These are phyloP conservation scores for Colletotrichum karsti DNA, from an alignment of 2,329 filamentous ascomycete species.

Conservation along the genomic window DNA sequence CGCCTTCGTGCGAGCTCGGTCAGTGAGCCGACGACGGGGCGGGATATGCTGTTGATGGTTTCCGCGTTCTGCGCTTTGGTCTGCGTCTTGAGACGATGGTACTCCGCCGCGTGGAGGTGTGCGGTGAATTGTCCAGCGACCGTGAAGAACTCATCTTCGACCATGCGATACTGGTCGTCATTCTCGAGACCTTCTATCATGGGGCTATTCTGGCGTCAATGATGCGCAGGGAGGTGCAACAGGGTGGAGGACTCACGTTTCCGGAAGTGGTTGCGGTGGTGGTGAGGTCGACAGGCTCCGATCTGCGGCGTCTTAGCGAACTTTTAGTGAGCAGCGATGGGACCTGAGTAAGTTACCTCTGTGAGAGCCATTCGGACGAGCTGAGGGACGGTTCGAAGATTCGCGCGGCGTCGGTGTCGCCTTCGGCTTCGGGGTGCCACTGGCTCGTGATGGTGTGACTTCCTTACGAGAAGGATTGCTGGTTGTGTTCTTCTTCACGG, in stretches of 20 bases:
- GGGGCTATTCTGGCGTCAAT: constrained; percentile 47
- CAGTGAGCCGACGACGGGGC: constrained; percentile 56
- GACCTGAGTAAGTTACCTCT: background rate
- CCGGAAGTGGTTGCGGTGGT: constrained; percentile 54
- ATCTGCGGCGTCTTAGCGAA: constrained; percentile 21
- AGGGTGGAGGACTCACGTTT: constrained; percentile 46
- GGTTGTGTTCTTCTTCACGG: background rate
- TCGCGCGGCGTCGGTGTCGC: background rate
- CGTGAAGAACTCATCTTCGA: constrained; percentile 80
- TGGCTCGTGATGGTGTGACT: background rate
- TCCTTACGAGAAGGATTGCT: background rate
- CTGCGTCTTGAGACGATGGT: constrained; percentile 70
- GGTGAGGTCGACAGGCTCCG: constrained; percentile 60
- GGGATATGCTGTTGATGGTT: constrained; percentile 58
- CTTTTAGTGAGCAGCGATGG: background rate
- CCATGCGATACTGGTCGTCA: constrained; percentile 84
- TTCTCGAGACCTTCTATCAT: constrained; percentile 71
- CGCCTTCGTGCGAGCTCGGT: constrained; percentile 44
- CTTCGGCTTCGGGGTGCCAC: background rate
- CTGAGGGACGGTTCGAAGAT: background rate
- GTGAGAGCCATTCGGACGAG: background rate
- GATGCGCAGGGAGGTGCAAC: background rate
- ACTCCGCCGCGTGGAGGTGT: constrained; percentile 82
- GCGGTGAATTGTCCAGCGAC: constrained; percentile 76
- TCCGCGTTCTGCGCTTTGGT: constrained; percentile 64